Base-by-base conservation (phyloP, 306 rosid species). In the Potentilla sterilis region DNA sequence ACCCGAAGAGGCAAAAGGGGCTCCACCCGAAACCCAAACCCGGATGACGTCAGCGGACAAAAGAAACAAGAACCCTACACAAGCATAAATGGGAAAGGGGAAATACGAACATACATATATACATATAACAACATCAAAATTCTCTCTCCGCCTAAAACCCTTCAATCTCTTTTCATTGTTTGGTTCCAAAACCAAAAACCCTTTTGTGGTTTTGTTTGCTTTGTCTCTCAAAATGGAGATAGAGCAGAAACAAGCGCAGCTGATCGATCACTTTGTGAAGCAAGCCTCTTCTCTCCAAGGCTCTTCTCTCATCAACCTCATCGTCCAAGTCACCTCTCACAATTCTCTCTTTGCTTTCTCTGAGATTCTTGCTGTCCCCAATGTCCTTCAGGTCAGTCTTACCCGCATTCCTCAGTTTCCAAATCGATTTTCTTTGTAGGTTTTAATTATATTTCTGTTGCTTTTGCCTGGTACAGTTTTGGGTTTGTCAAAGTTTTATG, bases 231-330 rank as follows among this genome's bases (percentile, higher is more conserved):
- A 24, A 44, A 74, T 74, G 77, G 77, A 61, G 70, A 8, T 74
- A 61, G 77, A 74, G 59, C 70, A 74, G 70, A 74, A 74, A 35
- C 77, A 74, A 61, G 58, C 70, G 46, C 77, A 59, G 21, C 59
- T 43, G 44, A 74, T 74, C 77, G 70, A 61, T 38, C 69, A 74
- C 70, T 74, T 74, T 21, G 77, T 74, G 77, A 74, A 74, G 77
- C 77, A 74, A 74, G 77, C 70, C 58, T 59, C 77, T 18, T 11
- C 21, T 61, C 70, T 74, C 35, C 70, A 74, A 12, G 77, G 70
- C 58, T 44, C 77, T 19, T 74, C 77, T 74, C 77, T 74, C 35
- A 46, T 61, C 77, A 44, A 2, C 77, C 59, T 74, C 70, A 74
- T 74, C 35, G 70, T 61, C 34, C 70, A 74, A 18, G 11, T 74